These are phyloP conservation scores for Lentinula aciculospora DNA, from an alignment of 768 basidiomycete genomes.

Conservation along the genomic window DNA sequence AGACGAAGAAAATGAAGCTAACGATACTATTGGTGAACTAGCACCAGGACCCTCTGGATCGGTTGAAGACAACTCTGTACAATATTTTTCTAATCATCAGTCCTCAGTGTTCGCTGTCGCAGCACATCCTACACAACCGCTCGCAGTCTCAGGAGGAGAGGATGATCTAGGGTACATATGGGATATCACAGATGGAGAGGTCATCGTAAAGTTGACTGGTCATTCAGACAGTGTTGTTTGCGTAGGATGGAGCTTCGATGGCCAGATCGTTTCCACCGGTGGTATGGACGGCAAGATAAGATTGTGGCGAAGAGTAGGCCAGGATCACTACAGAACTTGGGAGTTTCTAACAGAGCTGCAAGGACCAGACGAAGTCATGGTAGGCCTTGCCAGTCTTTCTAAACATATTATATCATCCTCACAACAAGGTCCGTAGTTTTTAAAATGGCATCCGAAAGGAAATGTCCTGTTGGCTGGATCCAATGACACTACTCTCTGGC, in stretches of 20 bases:
- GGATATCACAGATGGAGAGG: slow-evolving; percentile 77
- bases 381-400: slow-evolving; percentile 30
- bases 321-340: slow-evolving; percentile 73
- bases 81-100: slow-evolving; percentile 61
- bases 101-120: slow-evolving; percentile 82
- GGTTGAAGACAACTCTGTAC: slow-evolving; percentile 59
- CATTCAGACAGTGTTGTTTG: slow-evolving; percentile 89
- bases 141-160: slow-evolving; percentile 91
- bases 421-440: slow-evolving; percentile 52
- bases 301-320: slow-evolving; percentile 84
- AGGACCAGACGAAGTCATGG: slow-evolving; percentile 94
- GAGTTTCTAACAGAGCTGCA: slow-evolving; percentile 92
- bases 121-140: slow-evolving; percentile 73
- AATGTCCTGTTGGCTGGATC: slow-evolving; percentile 84
- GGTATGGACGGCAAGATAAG: slow-evolving; percentile 97
- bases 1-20: slow-evolving; percentile 48
- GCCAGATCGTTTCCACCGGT: slow-evolving; percentile 90
- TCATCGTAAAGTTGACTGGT: slow-evolving; percentile 81
- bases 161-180: slow-evolving; percentile 95
- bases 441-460: slow-evolving; percentile 96
- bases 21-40: slow-evolving; percentile 35
- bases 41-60: slow-evolving; percentile 32
- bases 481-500: slow-evolving; percentile 91
- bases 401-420: background rate
- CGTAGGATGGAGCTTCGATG: slow-evolving; percentile 79